Evolutionary conservation across 441 rosid genomes (phyloP).

Genomic region (Croton laevigatus): DNA sequence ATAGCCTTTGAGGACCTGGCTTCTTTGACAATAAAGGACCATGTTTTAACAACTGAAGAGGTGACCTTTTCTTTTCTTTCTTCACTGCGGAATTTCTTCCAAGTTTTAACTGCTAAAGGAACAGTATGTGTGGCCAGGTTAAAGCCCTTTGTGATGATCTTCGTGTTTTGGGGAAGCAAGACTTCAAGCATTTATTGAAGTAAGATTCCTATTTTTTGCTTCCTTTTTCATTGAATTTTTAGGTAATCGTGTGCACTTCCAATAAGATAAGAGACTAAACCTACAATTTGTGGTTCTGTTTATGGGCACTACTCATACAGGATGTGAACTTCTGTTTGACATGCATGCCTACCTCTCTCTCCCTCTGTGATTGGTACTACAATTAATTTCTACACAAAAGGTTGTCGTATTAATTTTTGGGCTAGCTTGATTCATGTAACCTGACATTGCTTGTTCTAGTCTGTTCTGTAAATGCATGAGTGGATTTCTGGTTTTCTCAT

Average conservation of each 20-base stretch:
- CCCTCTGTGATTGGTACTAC: not conserved
- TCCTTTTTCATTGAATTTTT: not conserved
- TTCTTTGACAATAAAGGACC: conserved; percentile 56
- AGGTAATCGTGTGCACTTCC: not conserved
- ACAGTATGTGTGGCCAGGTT: conserved; percentile 40
- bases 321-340: not conserved
- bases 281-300: not conserved
- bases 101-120: conserved; percentile 10
- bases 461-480: not conserved
- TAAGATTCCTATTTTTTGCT: conserved; percentile 33
- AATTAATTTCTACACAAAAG: not conserved
- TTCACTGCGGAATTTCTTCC: not conserved
- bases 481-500: not conserved
- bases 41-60: conserved; percentile 79
- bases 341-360: not conserved
- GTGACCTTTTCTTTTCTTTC: conserved; percentile 29
- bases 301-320: not conserved
- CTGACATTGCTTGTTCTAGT: not conserved
- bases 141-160: conserved; percentile 87
- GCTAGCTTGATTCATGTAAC: not conserved
- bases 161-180: conserved; percentile 86
- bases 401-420: not conserved
- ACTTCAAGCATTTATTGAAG: conserved; percentile 87
- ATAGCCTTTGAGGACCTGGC: conserved; percentile 62
- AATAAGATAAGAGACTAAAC: not conserved